Evolutionary conservation across 306 rosid genomes (phyloP).

Genomic region (Medicago truncatula): MtrunA17r5.0-ANR NC_053044.1:46715001-46715500

Average conservation of each 20-base stretch:
- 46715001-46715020: conserved; percentile 17
- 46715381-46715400: conserved; percentile 72
- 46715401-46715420: conserved; percentile 98
- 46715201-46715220: conserved; percentile 90
- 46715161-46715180: conserved; percentile 87
- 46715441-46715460: conserved; percentile 70
- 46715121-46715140: conserved; percentile 78
- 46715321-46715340: conserved; percentile 88
- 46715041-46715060: conserved; percentile 3
- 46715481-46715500: conserved; percentile 95
- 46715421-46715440: conserved; percentile 76
- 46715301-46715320: conserved; percentile 89
- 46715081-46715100: conserved; percentile 29
- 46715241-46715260: conserved; percentile 88
- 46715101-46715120: conserved; percentile 21
- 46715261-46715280: conserved; percentile 79
- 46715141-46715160: conserved; percentile 96
- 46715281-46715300: conserved; percentile 86
- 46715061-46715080: conserved; percentile 9
- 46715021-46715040: conserved; percentile 32
- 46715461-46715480: conserved; percentile 71
- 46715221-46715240: conserved; percentile 80
- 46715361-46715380: conserved; percentile 80
- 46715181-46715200: conserved; percentile 86
- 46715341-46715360: conserved; percentile 91